Percentiles rank a stretch among this genome's conserved stretches.
Evolutionary conservation across 2,329 filamentous ascomycete species (phyloP).

Genomic region (Microdochium nivale): DNA sequence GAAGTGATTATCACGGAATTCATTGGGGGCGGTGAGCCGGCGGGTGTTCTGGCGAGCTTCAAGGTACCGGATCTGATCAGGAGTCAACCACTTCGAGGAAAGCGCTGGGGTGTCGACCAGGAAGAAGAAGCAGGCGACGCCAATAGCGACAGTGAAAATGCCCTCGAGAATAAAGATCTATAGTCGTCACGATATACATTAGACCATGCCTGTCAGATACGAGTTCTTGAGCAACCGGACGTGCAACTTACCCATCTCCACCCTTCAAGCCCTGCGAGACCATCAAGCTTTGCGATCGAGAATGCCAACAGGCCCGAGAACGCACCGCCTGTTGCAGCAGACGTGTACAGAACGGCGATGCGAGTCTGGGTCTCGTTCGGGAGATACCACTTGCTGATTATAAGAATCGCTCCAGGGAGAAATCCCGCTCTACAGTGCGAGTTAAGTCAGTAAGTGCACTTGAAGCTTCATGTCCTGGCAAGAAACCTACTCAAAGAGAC

Average conservation of each 20-base stretch:
- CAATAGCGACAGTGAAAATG: constrained; percentile 27
- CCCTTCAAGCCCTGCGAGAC: constrained; percentile 28
- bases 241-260: constrained; percentile 32
- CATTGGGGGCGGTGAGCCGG: constrained; percentile 10
- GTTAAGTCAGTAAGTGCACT: constrained; percentile 2
- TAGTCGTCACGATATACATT: not conserved
- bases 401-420: constrained; percentile 22
- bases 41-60: constrained; percentile 27
- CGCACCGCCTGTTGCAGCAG: constrained; percentile 27
- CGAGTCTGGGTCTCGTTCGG: constrained; percentile 18
- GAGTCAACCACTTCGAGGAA: constrained; percentile 27
- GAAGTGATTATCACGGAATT: constrained; percentile 20
- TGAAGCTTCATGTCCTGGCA: not conserved
- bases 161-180: constrained; percentile 47
- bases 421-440: constrained; percentile 19
- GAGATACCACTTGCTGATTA: constrained; percentile 23
- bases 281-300: constrained; percentile 36
- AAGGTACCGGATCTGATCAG: constrained; percentile 30
- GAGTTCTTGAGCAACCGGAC: not conserved
- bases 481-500: constrained; percentile 23
- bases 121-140: constrained; percentile 32
- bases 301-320: constrained; percentile 37
- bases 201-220: not conserved
- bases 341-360: constrained; percentile 25
- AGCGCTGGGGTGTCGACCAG: constrained; percentile 33